These are phyloP conservation scores for Chaetomium olivaceum DNA, from an alignment of 2,329 filamentous ascomycete species.

Conservation along the genomic window DNA sequence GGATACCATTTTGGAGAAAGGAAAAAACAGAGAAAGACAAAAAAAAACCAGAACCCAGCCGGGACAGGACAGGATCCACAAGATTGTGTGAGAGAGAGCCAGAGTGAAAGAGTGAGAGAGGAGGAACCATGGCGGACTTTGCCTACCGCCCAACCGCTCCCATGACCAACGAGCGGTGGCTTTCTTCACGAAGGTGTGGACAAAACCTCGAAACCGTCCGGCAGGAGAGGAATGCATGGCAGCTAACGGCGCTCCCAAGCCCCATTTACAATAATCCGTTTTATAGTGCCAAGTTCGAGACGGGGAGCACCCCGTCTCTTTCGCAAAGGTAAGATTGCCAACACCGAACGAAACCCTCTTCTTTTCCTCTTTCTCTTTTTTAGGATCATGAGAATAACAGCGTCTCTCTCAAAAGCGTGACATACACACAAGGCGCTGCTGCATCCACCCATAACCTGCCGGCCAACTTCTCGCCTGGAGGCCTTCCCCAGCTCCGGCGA, in stretches of 20 bases:
- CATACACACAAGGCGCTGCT: conserved; percentile 43
- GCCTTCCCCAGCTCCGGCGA: conserved; percentile 43
- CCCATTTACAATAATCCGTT: conserved; percentile 40
- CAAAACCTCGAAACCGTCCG: conserved; percentile 25
- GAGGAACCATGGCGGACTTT: conserved; percentile 44
- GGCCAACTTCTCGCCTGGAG: conserved; percentile 38
- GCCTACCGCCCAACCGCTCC: conserved; percentile 49
- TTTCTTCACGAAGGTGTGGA: conserved; percentile 55
- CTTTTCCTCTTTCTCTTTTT: conserved; percentile 12
- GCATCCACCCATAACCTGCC: conserved; percentile 40
- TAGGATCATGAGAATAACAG: conserved; percentile 35
- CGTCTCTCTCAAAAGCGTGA: conserved; percentile 42
- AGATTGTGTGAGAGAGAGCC: neutral
- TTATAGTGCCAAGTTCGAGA: conserved; percentile 39
- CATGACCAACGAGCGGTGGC: conserved; percentile 52
- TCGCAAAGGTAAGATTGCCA: conserved; percentile 38
- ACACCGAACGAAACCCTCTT: conserved; percentile 15
- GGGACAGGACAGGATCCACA: conserved; percentile 8
- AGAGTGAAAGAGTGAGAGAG: conserved; percentile 13
- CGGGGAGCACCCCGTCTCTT: conserved; percentile 35
- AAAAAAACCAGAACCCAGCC: conserved; percentile 16
- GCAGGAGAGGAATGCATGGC: conserved; percentile 25
- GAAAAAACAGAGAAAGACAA: neutral
- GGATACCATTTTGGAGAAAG: conserved; percentile 17
- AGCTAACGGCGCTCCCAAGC: conserved; percentile 35